Evolutionary conservation across 2,329 filamentous ascomycete species (phyloP).

Genomic region (Zymoseptoria ardabiliae): DNA sequence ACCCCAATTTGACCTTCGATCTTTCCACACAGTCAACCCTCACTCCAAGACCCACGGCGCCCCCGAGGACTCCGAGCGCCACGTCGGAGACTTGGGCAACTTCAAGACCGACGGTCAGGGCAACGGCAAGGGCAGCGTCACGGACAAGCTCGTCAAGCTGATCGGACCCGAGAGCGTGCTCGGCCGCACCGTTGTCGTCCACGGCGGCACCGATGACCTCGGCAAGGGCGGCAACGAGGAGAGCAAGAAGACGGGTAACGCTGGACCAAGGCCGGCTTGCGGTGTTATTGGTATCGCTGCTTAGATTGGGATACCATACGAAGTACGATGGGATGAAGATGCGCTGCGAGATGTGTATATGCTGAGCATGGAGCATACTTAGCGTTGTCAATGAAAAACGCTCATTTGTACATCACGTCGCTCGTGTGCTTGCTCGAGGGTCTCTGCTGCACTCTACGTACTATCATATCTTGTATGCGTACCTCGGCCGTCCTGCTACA

Average conservation of each 20-base stretch:
- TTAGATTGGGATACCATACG: conserved; percentile 11
- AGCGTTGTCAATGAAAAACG: not conserved
- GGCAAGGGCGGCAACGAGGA: conserved; percentile 87
- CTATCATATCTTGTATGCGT: too few relatives aligned
- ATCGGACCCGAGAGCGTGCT: conserved; percentile 93
- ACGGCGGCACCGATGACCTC: conserved; percentile 93
- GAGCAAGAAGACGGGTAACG: conserved; percentile 97
- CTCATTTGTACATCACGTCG: not conserved
- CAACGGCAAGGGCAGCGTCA: conserved; percentile 72
- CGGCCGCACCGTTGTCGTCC: conserved; percentile 90
- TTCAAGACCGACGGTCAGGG: conserved; percentile 90
- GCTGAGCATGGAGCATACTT: not conserved
- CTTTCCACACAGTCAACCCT: conserved; percentile 72
- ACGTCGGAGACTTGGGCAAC: conserved; percentile 97
- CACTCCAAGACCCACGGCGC: conserved; percentile 86
- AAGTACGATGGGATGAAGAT: conserved; percentile 3
- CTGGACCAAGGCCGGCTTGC: conserved; percentile 86
- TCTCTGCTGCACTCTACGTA: too few relatives aligned
- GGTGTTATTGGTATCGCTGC: conserved; percentile 46
- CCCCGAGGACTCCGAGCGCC: conserved; percentile 72
- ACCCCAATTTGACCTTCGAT: conserved; percentile 1
- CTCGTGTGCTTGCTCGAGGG: not conserved
- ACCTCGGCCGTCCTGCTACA: too few relatives aligned
- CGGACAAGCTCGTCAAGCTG: conserved; percentile 83
- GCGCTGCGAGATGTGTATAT: not conserved